Conservation (phyloP, 2,329 filamentous ascomycete genomes). For the Fusarium fujikuroi region DNA sequence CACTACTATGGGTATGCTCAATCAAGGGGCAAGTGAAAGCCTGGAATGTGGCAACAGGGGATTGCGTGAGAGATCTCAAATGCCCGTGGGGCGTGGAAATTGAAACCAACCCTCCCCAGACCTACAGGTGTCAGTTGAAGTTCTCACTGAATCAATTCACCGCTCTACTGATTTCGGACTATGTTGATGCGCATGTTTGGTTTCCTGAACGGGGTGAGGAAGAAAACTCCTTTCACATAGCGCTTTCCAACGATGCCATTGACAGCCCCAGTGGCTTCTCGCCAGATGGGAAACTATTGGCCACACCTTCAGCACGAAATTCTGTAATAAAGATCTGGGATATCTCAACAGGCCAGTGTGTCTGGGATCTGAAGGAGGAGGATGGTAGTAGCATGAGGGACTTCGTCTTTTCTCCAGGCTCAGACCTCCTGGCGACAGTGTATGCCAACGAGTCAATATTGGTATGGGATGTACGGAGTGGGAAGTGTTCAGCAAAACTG, state of each 20-base stretch:
- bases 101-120: rapidly evolving
- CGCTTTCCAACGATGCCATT: too few relatives aligned
- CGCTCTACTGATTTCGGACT: neutral
- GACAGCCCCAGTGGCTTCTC: neutral
- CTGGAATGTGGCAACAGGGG: neutral
- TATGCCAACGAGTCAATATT: rapidly evolving
- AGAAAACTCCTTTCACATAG: neutral
- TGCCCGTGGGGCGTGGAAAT: neutral
- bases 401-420: neutral
- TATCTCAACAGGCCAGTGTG: rapidly evolving
- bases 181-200: neutral
- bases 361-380: neutral
- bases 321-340: neutral
- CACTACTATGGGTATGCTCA: neutral
- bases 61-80: neutral
- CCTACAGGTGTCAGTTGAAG: rapidly evolving
- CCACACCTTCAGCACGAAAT: neutral
- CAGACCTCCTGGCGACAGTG: rapidly evolving
- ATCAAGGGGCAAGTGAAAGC: neutral
- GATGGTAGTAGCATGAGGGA: rapidly evolving
- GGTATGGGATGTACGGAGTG: neutral
- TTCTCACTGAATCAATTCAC: neutral
- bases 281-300: neutral
- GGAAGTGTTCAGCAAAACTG: neutral
- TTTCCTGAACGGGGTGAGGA: neutral